phyloP scores from a whole-genome alignment of 129 eudicot genomes.

The Flaveria bidentis region DNA sequence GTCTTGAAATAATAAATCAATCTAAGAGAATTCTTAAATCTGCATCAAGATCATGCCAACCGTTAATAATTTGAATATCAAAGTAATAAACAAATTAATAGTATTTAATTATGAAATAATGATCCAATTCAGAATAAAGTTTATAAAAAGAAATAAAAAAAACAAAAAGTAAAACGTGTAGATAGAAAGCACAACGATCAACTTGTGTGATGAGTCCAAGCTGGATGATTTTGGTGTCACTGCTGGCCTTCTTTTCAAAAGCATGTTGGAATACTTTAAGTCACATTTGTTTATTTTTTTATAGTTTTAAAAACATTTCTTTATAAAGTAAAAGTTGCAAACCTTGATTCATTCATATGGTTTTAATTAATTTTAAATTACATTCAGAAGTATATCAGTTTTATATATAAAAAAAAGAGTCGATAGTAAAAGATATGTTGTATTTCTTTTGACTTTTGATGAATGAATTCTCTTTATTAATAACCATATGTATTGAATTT shows the following conservation, averaged over 20 bases:
- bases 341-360: conserved; percentile 19
- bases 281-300: neutral
- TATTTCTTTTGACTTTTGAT: too few species aligned
- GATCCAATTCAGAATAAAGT: neutral
- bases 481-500: neutral
- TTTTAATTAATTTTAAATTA: neutral
- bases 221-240: conserved; percentile 24
- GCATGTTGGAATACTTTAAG: conserved; percentile 19
- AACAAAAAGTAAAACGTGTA: conserved; percentile 1
- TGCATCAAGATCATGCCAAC: neutral
- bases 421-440: too few species aligned
- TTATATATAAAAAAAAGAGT: neutral
- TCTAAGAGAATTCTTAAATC: neutral
- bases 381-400: neutral
- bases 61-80: neutral
- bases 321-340: too few species aligned
- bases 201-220: conserved; percentile 33
- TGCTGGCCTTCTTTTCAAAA: conserved; percentile 35
- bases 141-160: neutral
- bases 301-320: neutral
- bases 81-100: neutral
- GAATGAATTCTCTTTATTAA: too few species aligned
- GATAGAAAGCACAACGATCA: conserved; percentile 15
- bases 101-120: neutral
- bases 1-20: neutral